Evolutionary conservation across 768 basidiomycete genomes (phyloP), one percentile per base, ranked within the genome.

Genomic region (Rhizopogon vulgaris): DNA sequence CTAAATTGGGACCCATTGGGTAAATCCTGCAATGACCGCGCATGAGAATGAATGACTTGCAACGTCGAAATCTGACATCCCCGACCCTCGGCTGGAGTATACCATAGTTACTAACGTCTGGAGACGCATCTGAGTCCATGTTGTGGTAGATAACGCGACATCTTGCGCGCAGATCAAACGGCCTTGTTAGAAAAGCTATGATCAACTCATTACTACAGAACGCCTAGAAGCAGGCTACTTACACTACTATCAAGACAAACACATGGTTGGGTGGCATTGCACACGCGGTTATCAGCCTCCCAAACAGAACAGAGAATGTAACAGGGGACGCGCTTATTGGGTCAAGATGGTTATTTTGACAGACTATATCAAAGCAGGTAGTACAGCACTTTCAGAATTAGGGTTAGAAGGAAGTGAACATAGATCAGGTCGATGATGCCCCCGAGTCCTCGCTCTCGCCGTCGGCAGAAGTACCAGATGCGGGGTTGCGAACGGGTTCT

Each of bases 401-500:
- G 57, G 59, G 58, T 64, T 59, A 65, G 56, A 55, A 47, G 50
- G 58, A 49, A 58, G 43, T 48, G 43, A 54, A 52, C 41, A 57
- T 66, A 54, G 46, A 64, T 66, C 52, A 67, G 60, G 64, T 49
- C 49, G 66, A 67, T 51, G 62, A 69, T 52, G 68, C 60, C 42
- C 66, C 66, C 45, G 66, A 67, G 52, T 67, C 66, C 57, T 87
- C 86, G 58, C 80, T 84, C 72, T 85, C 85, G 60, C 76, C 82
- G 60, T 82, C 81, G 48, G 71, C 75, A 60, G 71, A 64, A 41
- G 73, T 69, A 39, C 69, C 72, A 61, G 68, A 62, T 7, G 56
- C 66, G 11, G 68, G 65, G 48, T 76, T 79, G 63, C 84, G 78
- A 56, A 89, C 80, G 38, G 85, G 85, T 64, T 89, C 88, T 90